Evolutionary conservation across 768 basidiomycete genomes (phyloP).

Genomic region (Mycena crocata): DNA sequence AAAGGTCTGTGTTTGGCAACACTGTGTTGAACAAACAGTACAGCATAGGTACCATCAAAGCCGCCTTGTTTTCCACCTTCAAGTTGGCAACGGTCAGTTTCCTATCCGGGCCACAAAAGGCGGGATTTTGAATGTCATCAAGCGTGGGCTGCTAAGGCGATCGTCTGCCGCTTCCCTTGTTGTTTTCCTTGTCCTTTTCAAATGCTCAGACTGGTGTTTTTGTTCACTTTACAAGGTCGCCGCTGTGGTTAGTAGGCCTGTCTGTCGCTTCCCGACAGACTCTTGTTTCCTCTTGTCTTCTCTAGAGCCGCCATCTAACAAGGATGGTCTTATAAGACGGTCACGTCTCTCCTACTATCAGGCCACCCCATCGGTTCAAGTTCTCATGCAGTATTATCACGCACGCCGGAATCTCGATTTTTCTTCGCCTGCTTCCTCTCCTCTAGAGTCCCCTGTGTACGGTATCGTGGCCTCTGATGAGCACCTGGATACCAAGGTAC

Average conservation of each 20-base stretch:
- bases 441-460: slow-evolving; percentile 27
- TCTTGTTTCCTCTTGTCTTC: slow-evolving; percentile 26
- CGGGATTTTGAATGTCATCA: neutral
- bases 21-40: neutral
- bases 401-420: slow-evolving; percentile 19
- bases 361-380: slow-evolving; percentile 24
- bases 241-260: neutral
- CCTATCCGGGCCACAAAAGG: slow-evolving; percentile 14
- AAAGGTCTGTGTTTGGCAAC: slow-evolving; percentile 5
- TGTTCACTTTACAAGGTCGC: slow-evolving; percentile 27
- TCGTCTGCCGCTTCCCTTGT: slow-evolving; percentile 13
- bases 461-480: slow-evolving; percentile 18
- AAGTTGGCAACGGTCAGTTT: slow-evolving; percentile 16
- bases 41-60: slow-evolving; percentile 19
- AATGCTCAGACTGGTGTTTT: slow-evolving; percentile 8
- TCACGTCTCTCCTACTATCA: neutral
- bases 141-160: slow-evolving; percentile 22
- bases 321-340: slow-evolving; percentile 18
- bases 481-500: slow-evolving; percentile 37
- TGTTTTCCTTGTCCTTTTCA: slow-evolving; percentile 21
- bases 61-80: slow-evolving; percentile 13
- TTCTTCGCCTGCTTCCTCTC: slow-evolving; percentile 29
- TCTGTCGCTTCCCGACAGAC: slow-evolving; percentile 16
- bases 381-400: slow-evolving; percentile 26
- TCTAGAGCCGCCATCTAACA: neutral